phyloP scores from a whole-genome alignment of 169 alveolate genomes.

The Plasmodium fragile region DNA sequence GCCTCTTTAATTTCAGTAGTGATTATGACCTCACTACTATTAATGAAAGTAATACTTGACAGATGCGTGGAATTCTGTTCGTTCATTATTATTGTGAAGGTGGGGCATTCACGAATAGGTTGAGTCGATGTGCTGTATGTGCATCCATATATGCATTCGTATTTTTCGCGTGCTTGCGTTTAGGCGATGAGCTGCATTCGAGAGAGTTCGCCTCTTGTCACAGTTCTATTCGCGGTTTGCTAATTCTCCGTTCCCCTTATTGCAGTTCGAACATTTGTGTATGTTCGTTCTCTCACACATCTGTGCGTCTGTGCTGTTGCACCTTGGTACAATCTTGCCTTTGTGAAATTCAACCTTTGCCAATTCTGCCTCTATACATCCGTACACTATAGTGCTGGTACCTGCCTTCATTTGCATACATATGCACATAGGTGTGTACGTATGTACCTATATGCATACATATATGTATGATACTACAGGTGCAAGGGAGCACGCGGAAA shows the following conservation, averaged over 20 bases:
- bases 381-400: neutral
- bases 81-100: constrained; percentile 23
- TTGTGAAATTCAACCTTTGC: neutral
- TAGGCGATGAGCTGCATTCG: neutral
- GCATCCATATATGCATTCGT: constrained; percentile 14
- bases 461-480: neutral
- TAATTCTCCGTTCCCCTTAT: neutral
- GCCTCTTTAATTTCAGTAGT: constrained; percentile 50
- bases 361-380: neutral
- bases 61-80: constrained; percentile 13
- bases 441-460: constrained; percentile 6
- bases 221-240: neutral
- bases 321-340: neutral
- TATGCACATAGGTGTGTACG: neutral
- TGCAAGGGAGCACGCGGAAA: neutral
- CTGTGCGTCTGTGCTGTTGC: neutral
- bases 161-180: neutral
- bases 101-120: neutral
- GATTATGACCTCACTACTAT: constrained; percentile 58
- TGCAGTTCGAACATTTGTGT: neutral
- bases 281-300: neutral
- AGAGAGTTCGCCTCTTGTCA: neutral
- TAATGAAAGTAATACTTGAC: constrained; percentile 57
- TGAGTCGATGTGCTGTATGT: constrained; percentile 2
- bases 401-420: neutral